Conservation (phyloP, 1,284 basidiomycete genomes). For the Microbotryum violaceum region DNA sequence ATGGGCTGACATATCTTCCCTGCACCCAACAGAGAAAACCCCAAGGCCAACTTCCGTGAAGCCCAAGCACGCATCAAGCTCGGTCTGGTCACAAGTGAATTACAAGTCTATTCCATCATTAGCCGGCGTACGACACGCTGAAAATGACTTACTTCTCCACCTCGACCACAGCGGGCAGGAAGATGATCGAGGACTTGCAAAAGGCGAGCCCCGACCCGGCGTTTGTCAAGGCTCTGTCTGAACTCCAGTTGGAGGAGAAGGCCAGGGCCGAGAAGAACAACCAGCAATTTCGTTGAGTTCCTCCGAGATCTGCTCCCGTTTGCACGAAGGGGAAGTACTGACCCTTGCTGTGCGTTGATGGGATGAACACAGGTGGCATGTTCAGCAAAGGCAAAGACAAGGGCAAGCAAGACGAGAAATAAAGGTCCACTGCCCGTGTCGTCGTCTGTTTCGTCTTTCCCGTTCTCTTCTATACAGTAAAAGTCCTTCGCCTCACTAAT, state of each 20-base stretch:
- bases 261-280: background rate
- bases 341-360: too few species aligned
- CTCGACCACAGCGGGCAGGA: conserved; percentile 6
- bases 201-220: conserved; percentile 15
- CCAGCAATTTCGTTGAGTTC: conserved; percentile 8
- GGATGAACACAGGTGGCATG: too few species aligned
- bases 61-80: conserved; percentile 25
- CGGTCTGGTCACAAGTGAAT: conserved; percentile 4
- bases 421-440: too few species aligned
- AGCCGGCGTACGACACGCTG: background rate
- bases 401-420: too few species aligned
- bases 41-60: conserved; percentile 21
- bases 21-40: conserved; percentile 6
- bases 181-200: conserved; percentile 15
- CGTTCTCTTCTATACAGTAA: too few species aligned
- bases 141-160: background rate
- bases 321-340: too few species aligned
- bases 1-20: background rate
- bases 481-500: too few species aligned
- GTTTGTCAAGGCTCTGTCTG: conserved; percentile 9
- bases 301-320: too few species aligned
- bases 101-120: background rate
- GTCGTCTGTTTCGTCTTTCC: too few species aligned
- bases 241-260: conserved; percentile 10
- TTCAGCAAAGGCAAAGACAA: too few species aligned